phyloP scores from a whole-genome alignment of 108 stramenopile genomes.

The Cyclotella baltica region DNA sequence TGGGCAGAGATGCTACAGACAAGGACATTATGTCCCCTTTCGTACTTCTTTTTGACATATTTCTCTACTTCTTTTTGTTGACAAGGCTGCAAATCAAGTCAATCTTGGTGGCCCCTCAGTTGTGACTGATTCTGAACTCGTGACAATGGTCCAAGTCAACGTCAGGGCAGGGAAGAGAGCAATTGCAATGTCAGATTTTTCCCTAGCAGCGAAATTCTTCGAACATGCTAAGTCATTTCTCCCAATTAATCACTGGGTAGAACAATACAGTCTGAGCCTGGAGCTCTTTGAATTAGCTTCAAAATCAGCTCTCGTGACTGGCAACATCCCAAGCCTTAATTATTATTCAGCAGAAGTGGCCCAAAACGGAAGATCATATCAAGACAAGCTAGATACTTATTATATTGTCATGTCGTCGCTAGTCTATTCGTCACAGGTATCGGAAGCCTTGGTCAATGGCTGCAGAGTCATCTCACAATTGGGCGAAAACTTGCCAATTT shows the following conservation, averaged over 20 bases:
- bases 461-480: not conserved
- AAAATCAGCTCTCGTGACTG: slow-evolving; percentile 12
- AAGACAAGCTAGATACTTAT: slow-evolving; percentile 20
- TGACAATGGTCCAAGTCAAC: not conserved
- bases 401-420: slow-evolving; percentile 8
- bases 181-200: slow-evolving; percentile 27
- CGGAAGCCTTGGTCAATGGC: slow-evolving; percentile 14
- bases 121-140: slow-evolving; percentile 1
- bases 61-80: too few relatives aligned
- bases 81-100: slow-evolving; percentile 28
- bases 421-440: not conserved
- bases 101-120: slow-evolving; percentile 24
- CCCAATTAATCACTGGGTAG: slow-evolving; percentile 23
- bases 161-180: slow-evolving; percentile 32
- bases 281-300: slow-evolving; percentile 30
- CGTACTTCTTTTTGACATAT: too few relatives aligned
- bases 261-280: slow-evolving; percentile 31
- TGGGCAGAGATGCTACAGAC: too few relatives aligned
- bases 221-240: slow-evolving; percentile 21
- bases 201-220: slow-evolving; percentile 11
- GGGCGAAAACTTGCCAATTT: slow-evolving; percentile 1
- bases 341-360: slow-evolving; percentile 2
- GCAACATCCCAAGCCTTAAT: not conserved
- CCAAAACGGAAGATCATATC: slow-evolving; percentile 11
- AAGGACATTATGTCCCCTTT: too few relatives aligned